Evolutionary conservation across 108 stramenopile genomes (phyloP).

Genomic region (Pseudonitzschia delicatissima): DNA sequence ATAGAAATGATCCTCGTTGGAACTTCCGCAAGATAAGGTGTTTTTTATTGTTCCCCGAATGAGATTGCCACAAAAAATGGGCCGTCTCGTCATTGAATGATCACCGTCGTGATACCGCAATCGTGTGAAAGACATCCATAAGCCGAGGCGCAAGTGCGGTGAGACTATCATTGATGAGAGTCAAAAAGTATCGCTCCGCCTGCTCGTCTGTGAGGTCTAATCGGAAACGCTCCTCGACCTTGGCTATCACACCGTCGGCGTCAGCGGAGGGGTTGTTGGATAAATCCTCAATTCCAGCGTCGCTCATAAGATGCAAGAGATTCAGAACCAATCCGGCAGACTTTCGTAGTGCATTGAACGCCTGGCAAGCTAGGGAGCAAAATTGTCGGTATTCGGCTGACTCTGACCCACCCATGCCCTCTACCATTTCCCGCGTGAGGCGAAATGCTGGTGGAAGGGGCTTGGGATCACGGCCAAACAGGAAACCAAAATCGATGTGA

Average conservation of each 20-base stretch:
- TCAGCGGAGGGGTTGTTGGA: conserved; percentile 88
- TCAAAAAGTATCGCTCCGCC: conserved; percentile 89
- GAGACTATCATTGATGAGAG: conserved; percentile 83
- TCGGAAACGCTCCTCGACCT: conserved; percentile 92
- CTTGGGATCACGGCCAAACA: conserved; percentile 91
- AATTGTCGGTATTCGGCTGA: conserved; percentile 89
- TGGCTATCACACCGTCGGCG: conserved; percentile 86
- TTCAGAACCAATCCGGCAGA: conserved; percentile 95
- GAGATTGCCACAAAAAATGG: too few species aligned
- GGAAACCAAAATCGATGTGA: conserved; percentile 88
- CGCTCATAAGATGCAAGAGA: conserved; percentile 94
- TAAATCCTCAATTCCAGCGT: conserved; percentile 96
- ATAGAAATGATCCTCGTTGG: too few species aligned
- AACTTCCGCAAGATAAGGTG: too few species aligned
- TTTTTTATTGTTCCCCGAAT: too few species aligned
- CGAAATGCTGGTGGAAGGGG: conserved; percentile 95
- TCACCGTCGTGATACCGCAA: conserved; percentile 78
- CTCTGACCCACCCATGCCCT: conserved; percentile 94
- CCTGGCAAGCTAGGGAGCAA: conserved; percentile 92
- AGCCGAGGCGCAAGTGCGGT: conserved; percentile 86
- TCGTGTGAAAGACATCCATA: conserved; percentile 92
- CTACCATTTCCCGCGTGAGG: conserved; percentile 90
- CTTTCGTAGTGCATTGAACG: conserved; percentile 93
- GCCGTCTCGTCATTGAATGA: neutral
- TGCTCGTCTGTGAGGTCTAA: conserved; percentile 94